Base-by-base conservation (phyloP, 1,139 yeast species). In the Geotrichum histeridarum region DNA sequence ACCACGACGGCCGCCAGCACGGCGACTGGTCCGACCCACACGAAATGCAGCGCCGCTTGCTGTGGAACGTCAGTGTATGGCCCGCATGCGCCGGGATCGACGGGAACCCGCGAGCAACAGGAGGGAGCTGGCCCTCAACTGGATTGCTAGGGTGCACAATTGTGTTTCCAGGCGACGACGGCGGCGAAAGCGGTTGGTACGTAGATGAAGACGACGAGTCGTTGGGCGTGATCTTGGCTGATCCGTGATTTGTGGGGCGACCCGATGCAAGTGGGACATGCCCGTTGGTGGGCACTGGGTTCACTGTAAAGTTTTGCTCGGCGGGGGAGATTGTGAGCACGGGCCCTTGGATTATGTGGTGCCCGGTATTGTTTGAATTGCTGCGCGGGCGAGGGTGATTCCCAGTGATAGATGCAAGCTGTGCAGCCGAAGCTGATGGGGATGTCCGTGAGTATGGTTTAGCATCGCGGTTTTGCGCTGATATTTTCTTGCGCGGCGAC, bases 1-100 rank as follows among this genome's bases (percentile, higher is more conserved):
- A 83, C 99, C 99, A 91, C 6, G 95, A 85, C 2, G 99, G 99
- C 67, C 99, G 81, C 99, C 99, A 91, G 70, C 99, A 91, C 8
- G 99, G 99, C 9, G 95, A 87, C 63, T 86, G 94, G 59, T 84
- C 86, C 1, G 94, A 83, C 9, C 91, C 90, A 72, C 99, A 91
- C 4, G 96, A 88, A 36, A 91, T 83, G 68, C 99, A 91, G 55
- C 80, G 59, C 14, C 72, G 61, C 42, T 49, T 60, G 42, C 50
- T 32, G 43, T 42, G 49, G 37, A 39, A 39, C 11, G 41, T 48
- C 9, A 33, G 30, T 1, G 47, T 41, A 2, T 41, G 47, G 30
- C 38, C 32, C 11, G 49, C 42, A 36, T 27, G 43, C 6, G 51
- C 22, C 4, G 45, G 43, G 45, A 30, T 42, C 11, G 46, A 14